phyloP scores from a whole-genome alignment of 116 monocot genomes.

The Phalaenopsis hybrid region DNA sequence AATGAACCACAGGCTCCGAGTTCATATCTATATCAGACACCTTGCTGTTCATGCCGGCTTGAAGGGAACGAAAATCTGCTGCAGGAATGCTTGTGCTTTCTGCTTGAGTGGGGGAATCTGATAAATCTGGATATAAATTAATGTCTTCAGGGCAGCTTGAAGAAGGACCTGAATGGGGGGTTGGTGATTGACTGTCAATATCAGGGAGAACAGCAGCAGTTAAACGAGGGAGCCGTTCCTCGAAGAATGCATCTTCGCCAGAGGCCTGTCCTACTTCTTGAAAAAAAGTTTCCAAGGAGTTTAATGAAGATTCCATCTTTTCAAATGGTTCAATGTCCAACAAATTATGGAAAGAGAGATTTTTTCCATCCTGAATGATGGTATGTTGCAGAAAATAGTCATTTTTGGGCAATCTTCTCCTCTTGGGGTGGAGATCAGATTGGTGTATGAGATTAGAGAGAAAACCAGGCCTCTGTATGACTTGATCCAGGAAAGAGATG shows the following conservation, averaged over 20 bases:
- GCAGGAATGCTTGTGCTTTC: conserved; percentile 31
- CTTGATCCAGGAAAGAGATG: conserved; percentile 26
- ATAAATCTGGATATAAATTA: conserved; percentile 30
- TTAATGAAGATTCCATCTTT: conserved; percentile 81
- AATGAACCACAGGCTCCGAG: conserved; percentile 40
- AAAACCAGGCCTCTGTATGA: conserved; percentile 46
- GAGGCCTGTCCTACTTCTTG: conserved; percentile 46
- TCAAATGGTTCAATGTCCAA: conserved; percentile 63
- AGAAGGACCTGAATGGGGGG: conserved; percentile 13
- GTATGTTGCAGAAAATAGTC: conserved; percentile 29
- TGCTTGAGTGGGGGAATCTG: conserved; percentile 40
- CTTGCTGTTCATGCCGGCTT: conserved; percentile 22
- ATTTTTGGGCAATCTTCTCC: conserved; percentile 47
- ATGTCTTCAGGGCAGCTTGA: conserved; percentile 28
- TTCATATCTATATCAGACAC: conserved; percentile 73
- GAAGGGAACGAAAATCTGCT: conserved; percentile 14
- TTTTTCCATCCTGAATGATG: conserved; percentile 23
- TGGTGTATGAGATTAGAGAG: conserved; percentile 39
- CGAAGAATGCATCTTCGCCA: conserved; percentile 57
- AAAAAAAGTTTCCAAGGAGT: conserved; percentile 69
- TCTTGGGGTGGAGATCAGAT: conserved; percentile 55
- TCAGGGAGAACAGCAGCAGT: conserved; percentile 6
- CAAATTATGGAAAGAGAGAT: conserved; percentile 1
- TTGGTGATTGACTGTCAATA: conserved; percentile 23
- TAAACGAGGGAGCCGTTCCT: conserved; percentile 10